Evolutionary conservation across 768 basidiomycete species (phyloP).

Genomic region (Podaxis pistillaris): DNA sequence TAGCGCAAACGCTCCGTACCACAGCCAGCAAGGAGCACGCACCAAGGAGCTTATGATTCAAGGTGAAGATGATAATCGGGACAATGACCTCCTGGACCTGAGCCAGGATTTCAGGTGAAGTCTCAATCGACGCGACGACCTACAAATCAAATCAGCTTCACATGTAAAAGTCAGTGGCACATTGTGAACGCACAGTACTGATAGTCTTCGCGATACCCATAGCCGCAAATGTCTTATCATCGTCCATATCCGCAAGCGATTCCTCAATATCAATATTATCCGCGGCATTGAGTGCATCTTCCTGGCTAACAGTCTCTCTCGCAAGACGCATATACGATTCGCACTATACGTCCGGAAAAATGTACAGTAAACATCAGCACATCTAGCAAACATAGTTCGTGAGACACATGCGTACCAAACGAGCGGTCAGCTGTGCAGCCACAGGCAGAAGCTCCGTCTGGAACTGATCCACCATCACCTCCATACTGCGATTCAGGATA

Average conservation of each 20-base stretch:
- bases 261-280: conserved; percentile 56
- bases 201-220: conserved; percentile 90
- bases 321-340: conserved; percentile 81
- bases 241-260: conserved; percentile 55
- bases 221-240: conserved; percentile 84
- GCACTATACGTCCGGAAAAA: conserved; percentile 42
- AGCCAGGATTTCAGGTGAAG: conserved; percentile 67
- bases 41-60: conserved; percentile 80
- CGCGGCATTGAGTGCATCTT: conserved; percentile 40
- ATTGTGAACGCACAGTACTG: conserved; percentile 51
- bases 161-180: too few species aligned
- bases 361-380: background rate
- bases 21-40: conserved; percentile 20
- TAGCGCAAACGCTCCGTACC: background rate
- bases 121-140: conserved; percentile 76
- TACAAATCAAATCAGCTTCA: conserved; percentile 25
- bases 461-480: conserved; percentile 84
- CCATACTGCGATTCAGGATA: conserved; percentile 78
- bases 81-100: conserved; percentile 82
- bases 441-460: conserved; percentile 83
- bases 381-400: background rate
- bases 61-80: conserved; percentile 72
- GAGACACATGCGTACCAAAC: conserved; percentile 53
- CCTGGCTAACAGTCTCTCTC: conserved; percentile 58
- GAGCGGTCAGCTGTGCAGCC: conserved; percentile 73